Evolutionary conservation across 2,329 filamentous ascomycete species (phyloP).

Genomic region (Exophiala aquamarina): DNA sequence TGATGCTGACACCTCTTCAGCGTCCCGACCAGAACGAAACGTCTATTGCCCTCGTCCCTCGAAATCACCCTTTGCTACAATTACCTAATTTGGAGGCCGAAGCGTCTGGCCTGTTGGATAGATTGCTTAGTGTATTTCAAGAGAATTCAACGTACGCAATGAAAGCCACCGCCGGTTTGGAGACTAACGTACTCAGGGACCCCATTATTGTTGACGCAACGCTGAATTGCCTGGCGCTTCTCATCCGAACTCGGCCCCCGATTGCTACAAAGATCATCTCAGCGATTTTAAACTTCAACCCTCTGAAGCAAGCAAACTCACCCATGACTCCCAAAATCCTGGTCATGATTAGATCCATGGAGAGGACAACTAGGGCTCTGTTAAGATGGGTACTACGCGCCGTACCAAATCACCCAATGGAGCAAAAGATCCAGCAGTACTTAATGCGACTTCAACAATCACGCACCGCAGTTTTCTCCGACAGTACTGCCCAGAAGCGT

Average conservation of each 20-base stretch:
- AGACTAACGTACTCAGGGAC: constrained; percentile 58
- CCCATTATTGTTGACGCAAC: constrained; percentile 86
- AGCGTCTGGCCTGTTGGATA: constrained; percentile 84
- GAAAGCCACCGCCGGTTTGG: not conserved
- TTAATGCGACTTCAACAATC: constrained; percentile 79
- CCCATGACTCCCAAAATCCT: constrained; percentile 76
- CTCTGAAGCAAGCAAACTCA: constrained; percentile 73
- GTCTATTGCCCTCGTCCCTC: constrained; percentile 80
- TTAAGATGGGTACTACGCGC: constrained; percentile 83
- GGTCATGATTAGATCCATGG: constrained; percentile 88
- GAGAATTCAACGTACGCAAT: constrained; percentile 74
- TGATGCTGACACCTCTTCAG: constrained; percentile 43
- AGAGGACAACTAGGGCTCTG: constrained; percentile 83
- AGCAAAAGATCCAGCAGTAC: constrained; percentile 79
- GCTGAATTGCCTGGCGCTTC: constrained; percentile 78
- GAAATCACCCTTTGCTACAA: constrained; percentile 77
- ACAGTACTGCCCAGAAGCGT: constrained; percentile 69
- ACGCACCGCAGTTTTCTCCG: constrained; percentile 76
- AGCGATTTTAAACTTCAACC: constrained; percentile 87
- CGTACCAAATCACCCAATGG: constrained; percentile 75
- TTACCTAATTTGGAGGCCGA: constrained; percentile 86
- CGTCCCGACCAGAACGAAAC: constrained; percentile 76
- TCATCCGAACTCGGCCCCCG: constrained; percentile 78
- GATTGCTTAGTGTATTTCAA: constrained; percentile 80
- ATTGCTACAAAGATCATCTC: constrained; percentile 84